Conservation (phyloP, 1,284 basidiomycete species). For the Cryptococcus hybrid region DNA sequence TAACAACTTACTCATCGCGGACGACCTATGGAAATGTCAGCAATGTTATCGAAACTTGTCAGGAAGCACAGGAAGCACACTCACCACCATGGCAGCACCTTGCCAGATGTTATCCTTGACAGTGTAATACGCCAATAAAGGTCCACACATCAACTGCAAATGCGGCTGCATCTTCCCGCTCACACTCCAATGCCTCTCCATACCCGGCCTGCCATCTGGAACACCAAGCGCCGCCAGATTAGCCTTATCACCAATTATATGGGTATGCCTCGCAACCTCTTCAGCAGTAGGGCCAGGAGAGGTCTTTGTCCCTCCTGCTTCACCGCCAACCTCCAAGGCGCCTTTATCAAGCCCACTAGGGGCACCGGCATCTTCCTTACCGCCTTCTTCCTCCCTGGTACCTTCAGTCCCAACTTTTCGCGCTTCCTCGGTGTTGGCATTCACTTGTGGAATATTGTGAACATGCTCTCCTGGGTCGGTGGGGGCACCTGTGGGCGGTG, state of each 20-base stretch:
- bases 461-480: not conserved
- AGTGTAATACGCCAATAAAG: constrained; percentile 88
- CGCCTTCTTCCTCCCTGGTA: constrained; percentile 32
- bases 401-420: constrained; percentile 18
- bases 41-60: not conserved
- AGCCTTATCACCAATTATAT: not conserved
- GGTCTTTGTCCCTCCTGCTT: constrained; percentile 35
- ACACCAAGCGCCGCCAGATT: not conserved
- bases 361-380: constrained; percentile 31
- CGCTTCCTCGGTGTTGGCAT: constrained; percentile 14
- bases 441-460: constrained; percentile 11
- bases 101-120: constrained; percentile 74
- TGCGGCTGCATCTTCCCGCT: constrained; percentile 48
- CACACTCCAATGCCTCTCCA: constrained; percentile 30
- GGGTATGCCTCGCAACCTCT: constrained; percentile 18
- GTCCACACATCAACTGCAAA: constrained; percentile 60
- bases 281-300: constrained; percentile 30
- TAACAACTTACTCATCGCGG: constrained; percentile 23
- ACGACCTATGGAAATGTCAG: not conserved
- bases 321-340: constrained; percentile 30
- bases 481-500: constrained; percentile 2
- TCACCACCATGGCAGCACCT: constrained; percentile 70
- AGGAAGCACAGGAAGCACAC: constrained; percentile 56
- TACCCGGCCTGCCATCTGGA: constrained; percentile 11
- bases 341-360: constrained; percentile 35